Conservation (phyloP, 2,329 filamentous ascomycete species). For the Clonostachys rosea region DNA sequence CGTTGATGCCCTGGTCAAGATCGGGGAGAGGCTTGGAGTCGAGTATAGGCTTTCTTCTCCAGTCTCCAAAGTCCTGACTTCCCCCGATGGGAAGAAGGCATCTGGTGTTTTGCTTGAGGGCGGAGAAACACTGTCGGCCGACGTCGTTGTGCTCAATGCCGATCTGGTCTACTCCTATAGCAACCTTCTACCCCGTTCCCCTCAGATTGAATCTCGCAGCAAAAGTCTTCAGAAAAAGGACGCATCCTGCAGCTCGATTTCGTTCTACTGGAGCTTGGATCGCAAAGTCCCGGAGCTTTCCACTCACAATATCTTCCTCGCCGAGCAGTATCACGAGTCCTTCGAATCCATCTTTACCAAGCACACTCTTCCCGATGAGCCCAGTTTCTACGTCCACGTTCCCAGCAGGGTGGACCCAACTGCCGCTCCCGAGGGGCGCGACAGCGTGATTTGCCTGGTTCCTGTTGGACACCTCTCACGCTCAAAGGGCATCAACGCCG, state of each 20-base stretch:
- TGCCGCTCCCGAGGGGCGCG: conserved; percentile 61
- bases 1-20: conserved; percentile 56
- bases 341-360: conserved; percentile 73
- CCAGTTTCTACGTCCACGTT: conserved; percentile 75
- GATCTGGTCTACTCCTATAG: conserved; percentile 73
- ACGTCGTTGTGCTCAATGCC: conserved; percentile 67
- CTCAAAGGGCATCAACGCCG: conserved; percentile 24
- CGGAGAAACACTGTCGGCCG: conserved; percentile 55
- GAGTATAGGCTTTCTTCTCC: conserved; percentile 55
- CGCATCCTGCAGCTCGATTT: conserved; percentile 68
- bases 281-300: conserved; percentile 56
- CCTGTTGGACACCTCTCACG: conserved; percentile 64
- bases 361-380: conserved; percentile 61
- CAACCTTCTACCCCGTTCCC: conserved; percentile 54
- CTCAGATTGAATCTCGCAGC: conserved; percentile 29
- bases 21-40: conserved; percentile 59
- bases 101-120: conserved; percentile 54
- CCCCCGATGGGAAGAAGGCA: conserved; percentile 43
- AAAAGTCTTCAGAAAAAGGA: conserved; percentile 37
- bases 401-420: conserved; percentile 64
- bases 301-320: conserved; percentile 75
- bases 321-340: conserved; percentile 66
- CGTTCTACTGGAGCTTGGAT: conserved; percentile 70
- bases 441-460: conserved; percentile 65
- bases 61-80: conserved; percentile 50